Percentiles rank a stretch among this genome's conserved stretches.
These are phyloP conservation scores for Endocalyx cinctus DNA, from an alignment of 2,329 filamentous ascomycete genomes.

Conservation along the genomic window DNA sequence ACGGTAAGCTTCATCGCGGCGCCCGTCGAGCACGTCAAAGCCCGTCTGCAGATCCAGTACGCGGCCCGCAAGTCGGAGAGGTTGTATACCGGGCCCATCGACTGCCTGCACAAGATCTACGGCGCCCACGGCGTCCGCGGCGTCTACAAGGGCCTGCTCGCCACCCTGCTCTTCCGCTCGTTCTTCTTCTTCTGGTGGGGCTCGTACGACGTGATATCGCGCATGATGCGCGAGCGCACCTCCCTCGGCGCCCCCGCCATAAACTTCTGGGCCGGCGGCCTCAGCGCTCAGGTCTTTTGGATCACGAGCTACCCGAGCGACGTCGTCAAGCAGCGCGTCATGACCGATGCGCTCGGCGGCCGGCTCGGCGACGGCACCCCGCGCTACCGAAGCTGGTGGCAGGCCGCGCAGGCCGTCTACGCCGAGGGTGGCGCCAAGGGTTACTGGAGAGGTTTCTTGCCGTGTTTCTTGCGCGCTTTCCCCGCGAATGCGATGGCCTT, in stretches of 20 bases:
- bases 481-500: conserved; percentile 93
- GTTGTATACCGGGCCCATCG: conserved; percentile 80
- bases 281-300: conserved; percentile 95
- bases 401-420: conserved; percentile 75
- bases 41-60: conserved; percentile 91
- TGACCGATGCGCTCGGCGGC: conserved; percentile 86
- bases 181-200: conserved; percentile 99
- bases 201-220: conserved; percentile 83
- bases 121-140: conserved; percentile 70
- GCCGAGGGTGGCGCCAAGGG: conserved; percentile 70
- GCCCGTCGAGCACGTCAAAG: conserved; percentile 93
- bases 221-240: conserved; percentile 62
- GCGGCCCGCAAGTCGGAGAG: conserved; percentile 71
- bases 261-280: conserved; percentile 95
- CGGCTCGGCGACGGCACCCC: conserved; percentile 61
- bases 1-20: conserved; percentile 92
- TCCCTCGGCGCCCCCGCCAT: conserved; percentile 69
- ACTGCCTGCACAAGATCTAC: conserved; percentile 71
- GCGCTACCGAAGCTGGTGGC: conserved; percentile 70
- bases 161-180: conserved; percentile 81
- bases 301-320: conserved; percentile 86
- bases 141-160: conserved; percentile 78
- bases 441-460: conserved; percentile 90
- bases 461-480: conserved; percentile 90
- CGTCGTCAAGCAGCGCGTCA: conserved; percentile 92